Evolutionary conservation across 2,329 filamentous ascomycete species (phyloP).

Genomic region (Penicillium griseofulvum): DNA sequence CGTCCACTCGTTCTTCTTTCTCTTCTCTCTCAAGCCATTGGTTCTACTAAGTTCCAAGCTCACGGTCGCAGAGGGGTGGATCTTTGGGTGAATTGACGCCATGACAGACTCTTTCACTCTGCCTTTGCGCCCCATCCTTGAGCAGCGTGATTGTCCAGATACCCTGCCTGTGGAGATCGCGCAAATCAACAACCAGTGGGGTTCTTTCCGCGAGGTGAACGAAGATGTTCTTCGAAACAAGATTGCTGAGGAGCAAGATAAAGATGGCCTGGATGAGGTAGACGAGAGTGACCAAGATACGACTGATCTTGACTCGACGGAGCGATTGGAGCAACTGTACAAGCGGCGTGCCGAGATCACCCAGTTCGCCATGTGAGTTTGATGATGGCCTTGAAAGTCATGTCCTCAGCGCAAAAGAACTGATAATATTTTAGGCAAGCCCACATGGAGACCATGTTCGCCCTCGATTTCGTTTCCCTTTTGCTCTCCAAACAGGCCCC

Average conservation of each 20-base stretch:
- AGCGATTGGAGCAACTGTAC: slow-evolving; percentile 43
- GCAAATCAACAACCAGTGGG: slow-evolving; percentile 74
- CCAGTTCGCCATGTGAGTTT: slow-evolving; percentile 42
- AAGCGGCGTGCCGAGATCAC: slow-evolving; percentile 46
- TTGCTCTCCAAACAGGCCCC: slow-evolving; percentile 79
- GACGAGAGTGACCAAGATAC: slow-evolving; percentile 30
- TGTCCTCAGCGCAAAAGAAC: slow-evolving; percentile 1
- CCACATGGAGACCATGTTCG: slow-evolving; percentile 56
- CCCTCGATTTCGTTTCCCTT: slow-evolving; percentile 79
- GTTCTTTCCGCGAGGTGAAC: slow-evolving; percentile 76
- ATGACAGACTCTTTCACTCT: slow-evolving; percentile 51
- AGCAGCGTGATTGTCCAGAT: slow-evolving; percentile 52
- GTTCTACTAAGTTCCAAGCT: neutral
- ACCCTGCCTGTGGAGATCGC: slow-evolving; percentile 71
- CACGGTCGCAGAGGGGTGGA: neutral
- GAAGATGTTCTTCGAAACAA: slow-evolving; percentile 70
- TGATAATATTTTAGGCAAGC: slow-evolving; percentile 35
- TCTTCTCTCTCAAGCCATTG: neutral
- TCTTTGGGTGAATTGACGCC: slow-evolving; percentile 2
- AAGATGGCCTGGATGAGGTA: slow-evolving; percentile 48
- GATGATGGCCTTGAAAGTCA: neutral
- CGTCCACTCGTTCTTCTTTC: neutral
- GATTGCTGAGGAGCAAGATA: slow-evolving; percentile 54
- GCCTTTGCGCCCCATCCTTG: slow-evolving; percentile 57
- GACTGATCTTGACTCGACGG: slow-evolving; percentile 37